phyloP scores from a whole-genome alignment of 1,139 yeast genomes.

The Taphrina flavorubra region DNA sequence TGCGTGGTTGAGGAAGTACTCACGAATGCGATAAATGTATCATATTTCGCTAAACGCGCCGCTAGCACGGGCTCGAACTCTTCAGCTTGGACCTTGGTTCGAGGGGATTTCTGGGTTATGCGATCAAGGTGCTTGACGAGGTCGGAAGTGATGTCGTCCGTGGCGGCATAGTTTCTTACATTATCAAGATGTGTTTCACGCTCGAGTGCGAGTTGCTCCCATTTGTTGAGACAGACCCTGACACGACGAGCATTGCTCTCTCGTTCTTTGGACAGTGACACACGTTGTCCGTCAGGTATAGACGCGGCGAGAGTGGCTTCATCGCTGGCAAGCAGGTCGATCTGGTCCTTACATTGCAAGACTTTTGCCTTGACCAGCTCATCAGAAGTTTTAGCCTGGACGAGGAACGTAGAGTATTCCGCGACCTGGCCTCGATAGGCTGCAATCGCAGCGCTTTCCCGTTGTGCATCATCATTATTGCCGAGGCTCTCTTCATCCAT shows the following conservation, averaged over 20 bases:
- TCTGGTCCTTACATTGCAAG: constrained; percentile 55
- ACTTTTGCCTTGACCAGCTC: constrained; percentile 57
- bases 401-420: constrained; percentile 51
- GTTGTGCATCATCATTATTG: constrained; percentile 54
- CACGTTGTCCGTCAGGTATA: constrained; percentile 59
- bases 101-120: neutral
- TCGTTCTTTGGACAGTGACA: constrained; percentile 7
- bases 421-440: constrained; percentile 44
- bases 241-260: constrained; percentile 32
- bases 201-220: constrained; percentile 5
- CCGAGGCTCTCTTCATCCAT: constrained; percentile 62
- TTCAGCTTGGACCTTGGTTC: neutral
- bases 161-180: constrained; percentile 3
- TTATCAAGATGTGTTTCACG: constrained; percentile 10
- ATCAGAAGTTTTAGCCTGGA: constrained; percentile 71
- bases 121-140: constrained; percentile 7
- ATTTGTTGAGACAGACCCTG: constrained; percentile 1
- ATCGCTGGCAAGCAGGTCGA: constrained; percentile 58
- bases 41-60: constrained; percentile 3
- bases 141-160: constrained; percentile 25
- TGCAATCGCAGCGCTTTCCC: constrained; percentile 58
- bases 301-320: constrained; percentile 55
- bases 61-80: constrained; percentile 26
- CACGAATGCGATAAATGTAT: neutral
- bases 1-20: neutral